phyloP scores from a whole-genome alignment of 129 eudicot genomes.

The Flaveria bidentis region DNA sequence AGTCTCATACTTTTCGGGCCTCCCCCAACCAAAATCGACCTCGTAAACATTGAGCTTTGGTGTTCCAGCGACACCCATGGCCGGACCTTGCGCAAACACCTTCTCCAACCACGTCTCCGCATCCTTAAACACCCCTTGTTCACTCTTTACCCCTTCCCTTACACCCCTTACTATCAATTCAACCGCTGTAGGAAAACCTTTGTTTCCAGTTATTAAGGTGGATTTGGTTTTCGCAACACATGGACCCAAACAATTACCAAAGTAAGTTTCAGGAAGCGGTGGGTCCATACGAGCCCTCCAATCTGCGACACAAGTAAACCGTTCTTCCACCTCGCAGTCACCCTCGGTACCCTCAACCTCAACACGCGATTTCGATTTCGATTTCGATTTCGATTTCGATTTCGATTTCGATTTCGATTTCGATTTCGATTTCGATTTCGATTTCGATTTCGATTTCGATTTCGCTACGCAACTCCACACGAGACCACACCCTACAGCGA shows the following conservation, averaged over 20 bases:
- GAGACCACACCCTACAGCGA: slow-evolving; percentile 34
- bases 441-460: no score
- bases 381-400: no score
- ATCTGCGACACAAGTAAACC: slow-evolving; percentile 16
- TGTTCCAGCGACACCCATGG: slow-evolving; percentile 45
- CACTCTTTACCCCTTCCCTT: background rate
- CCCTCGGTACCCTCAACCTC: background rate
- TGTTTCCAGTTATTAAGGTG: slow-evolving; percentile 13
- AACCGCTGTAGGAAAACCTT: slow-evolving; percentile 34
- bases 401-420: no score
- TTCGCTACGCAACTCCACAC: slow-evolving; percentile 50
- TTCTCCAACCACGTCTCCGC: slow-evolving; percentile 16
- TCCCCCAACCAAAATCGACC: slow-evolving; percentile 58
- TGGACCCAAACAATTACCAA: slow-evolving; percentile 37
- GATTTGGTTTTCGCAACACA: background rate
- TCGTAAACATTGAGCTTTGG: slow-evolving; percentile 33
- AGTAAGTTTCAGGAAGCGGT: slow-evolving; percentile 40
- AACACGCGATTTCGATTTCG: slow-evolving; percentile 39
- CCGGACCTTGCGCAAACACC: background rate
- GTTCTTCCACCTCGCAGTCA: slow-evolving; percentile 20
- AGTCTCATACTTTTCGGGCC: slow-evolving; percentile 34
- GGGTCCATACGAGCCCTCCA: slow-evolving; percentile 37
- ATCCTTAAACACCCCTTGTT: slow-evolving; percentile 22
- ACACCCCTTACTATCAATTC: slow-evolving; percentile 21
- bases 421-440: no score